Evolutionary conservation across 805 yeast genomes (phyloP).

Genomic region (Candida peoriensis): DNA sequence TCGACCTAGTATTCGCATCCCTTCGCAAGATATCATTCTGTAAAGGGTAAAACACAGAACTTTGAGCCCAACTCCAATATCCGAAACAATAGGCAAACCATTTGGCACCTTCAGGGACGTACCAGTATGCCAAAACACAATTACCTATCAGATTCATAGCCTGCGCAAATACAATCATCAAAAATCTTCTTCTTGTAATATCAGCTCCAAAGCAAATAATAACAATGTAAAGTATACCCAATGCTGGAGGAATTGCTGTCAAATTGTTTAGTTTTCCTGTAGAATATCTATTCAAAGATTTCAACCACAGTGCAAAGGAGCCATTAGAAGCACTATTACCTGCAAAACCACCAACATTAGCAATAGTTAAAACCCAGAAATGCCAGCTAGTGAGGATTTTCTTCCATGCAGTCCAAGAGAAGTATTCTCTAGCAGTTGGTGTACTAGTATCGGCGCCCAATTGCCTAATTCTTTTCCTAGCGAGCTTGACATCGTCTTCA

Average conservation of each 20-base stretch:
- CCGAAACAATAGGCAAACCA: conserved; percentile 33
- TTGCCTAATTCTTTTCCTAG: conserved; percentile 39
- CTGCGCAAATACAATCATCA: conserved; percentile 38
- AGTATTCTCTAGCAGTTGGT: conserved; percentile 23
- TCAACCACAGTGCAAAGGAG: conserved; percentile 38
- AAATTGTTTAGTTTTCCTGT: conserved; percentile 36
- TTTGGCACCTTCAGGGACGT: conserved; percentile 46
- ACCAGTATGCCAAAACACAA: conserved; percentile 44
- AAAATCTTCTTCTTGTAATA: conserved; percentile 30
- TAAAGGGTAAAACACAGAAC: conserved; percentile 56
- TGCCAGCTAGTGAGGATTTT: conserved; percentile 52
- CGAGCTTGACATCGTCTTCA: conserved; percentile 51
- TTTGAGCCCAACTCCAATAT: conserved; percentile 46
- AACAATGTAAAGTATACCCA: conserved; percentile 9
- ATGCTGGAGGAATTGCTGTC: conserved; percentile 37
- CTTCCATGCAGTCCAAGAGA: conserved; percentile 46
- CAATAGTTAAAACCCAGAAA: conserved; percentile 44
- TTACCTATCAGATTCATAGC: conserved; percentile 43
- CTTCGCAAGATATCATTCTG: conserved; percentile 51
- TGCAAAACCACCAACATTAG: conserved; percentile 56
- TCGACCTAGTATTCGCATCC: conserved; percentile 46
- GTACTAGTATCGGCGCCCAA: conserved; percentile 14
- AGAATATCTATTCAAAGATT: conserved; percentile 34
- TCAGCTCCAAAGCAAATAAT: conserved; percentile 22
- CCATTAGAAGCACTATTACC: conserved; percentile 45